A percentile compares a stretch with the other conserved stretches of the same genome.
Conservation (phyloP, 441 rosid genomes). For the Erysimum cheiri region DNA sequence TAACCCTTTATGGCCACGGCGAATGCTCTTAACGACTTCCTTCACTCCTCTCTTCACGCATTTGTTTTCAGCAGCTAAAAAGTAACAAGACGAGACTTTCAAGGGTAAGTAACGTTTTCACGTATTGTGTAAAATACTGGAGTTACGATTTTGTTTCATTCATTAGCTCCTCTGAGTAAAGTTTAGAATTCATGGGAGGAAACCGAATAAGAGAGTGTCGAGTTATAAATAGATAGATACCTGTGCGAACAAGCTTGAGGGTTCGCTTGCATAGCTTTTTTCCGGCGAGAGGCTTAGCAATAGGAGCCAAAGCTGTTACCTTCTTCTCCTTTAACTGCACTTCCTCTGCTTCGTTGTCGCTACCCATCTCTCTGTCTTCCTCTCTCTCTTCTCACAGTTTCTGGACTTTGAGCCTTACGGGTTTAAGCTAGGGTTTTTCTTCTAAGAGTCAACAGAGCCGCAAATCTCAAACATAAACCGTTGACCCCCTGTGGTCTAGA, state of each 20-base stretch:
- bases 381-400: too few relatives aligned
- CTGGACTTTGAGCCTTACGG: neutral
- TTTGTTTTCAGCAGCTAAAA: conserved; percentile 74
- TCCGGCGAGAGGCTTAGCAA: conserved; percentile 85
- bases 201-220: too few relatives aligned
- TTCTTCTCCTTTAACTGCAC: conserved; percentile 56
- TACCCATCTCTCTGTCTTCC: conserved; percentile 53
- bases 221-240: conserved; percentile 41
- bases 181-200: neutral
- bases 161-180: neutral
- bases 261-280: conserved; percentile 83
- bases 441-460: neutral
- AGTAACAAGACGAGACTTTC: neutral
- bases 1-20: conserved; percentile 88
- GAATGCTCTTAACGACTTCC: conserved; percentile 85
- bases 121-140: too few relatives aligned
- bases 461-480: neutral
- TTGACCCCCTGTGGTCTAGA: neutral
- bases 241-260: conserved; percentile 83
- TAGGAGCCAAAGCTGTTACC: conserved; percentile 61
- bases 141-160: neutral
- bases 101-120: neutral
- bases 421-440: conserved; percentile 9
- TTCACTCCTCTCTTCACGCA: conserved; percentile 94
- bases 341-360: conserved; percentile 76